Evolutionary conservation across 257 asterid genomes (phyloP).

Genomic region (Leptodermis oblonga): DNA sequence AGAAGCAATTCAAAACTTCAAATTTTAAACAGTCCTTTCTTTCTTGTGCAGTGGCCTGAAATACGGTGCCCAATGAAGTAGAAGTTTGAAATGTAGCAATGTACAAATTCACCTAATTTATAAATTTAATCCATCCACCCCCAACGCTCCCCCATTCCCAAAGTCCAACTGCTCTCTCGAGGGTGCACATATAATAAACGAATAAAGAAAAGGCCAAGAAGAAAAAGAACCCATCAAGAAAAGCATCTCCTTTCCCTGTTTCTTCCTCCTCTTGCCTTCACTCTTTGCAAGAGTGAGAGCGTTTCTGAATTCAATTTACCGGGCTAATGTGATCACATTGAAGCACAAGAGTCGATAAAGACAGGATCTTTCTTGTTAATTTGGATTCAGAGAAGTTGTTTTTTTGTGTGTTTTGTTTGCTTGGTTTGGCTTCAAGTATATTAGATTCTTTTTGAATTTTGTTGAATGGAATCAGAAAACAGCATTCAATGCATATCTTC

Average conservation of each 20-base stretch:
- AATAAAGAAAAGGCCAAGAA: background rate
- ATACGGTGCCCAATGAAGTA: too few relatives aligned
- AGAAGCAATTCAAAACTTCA: background rate
- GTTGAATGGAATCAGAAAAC: slow-evolving; percentile 33
- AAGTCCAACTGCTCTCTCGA: background rate
- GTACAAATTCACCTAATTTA: slow-evolving; percentile 1
- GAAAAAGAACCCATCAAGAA: slow-evolving; percentile 14
- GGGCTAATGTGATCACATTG: background rate
- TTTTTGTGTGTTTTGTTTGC: too few relatives aligned
- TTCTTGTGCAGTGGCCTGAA: background rate
- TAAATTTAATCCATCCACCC: background rate
- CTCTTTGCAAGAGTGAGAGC: slow-evolving; percentile 4
- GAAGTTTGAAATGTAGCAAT: background rate
- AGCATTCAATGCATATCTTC: slow-evolving; percentile 44
- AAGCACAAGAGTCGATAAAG: background rate
- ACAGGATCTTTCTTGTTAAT: background rate
- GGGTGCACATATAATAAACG: background rate
- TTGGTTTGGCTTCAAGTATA: background rate
- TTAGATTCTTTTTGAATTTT: background rate
- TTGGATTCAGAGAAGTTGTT: background rate
- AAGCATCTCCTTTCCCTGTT: slow-evolving; percentile 10
- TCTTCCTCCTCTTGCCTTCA: slow-evolving; percentile 7
- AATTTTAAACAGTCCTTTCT: background rate
- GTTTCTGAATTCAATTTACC: background rate
- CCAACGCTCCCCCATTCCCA: slow-evolving; percentile 12